Conservation (phyloP, 2,329 filamentous ascomycete species). For the Pochonia chlamydosporia region DNA sequence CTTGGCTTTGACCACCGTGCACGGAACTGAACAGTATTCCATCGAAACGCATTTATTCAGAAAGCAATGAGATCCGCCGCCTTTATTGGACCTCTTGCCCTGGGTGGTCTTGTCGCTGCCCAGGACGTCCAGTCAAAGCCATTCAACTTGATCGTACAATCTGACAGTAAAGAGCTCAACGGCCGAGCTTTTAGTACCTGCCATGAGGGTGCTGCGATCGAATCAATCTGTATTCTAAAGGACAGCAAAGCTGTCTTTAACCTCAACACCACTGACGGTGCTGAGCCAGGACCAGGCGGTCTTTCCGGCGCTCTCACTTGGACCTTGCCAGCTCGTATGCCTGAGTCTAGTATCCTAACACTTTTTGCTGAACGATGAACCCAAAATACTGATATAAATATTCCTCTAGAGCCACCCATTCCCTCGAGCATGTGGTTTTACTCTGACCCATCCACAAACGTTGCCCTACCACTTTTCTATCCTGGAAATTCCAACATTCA, state of each 20-base stretch:
- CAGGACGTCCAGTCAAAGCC: conserved; percentile 15
- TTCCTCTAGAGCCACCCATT: background rate
- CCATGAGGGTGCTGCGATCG: conserved; percentile 16
- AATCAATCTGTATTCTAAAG: conserved; percentile 12
- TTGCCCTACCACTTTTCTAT: conserved; percentile 14
- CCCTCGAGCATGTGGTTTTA: conserved; percentile 12
- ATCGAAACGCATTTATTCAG: background rate
- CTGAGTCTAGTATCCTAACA: background rate
- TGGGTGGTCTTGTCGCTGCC: conserved; percentile 7
- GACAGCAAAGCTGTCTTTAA: conserved; percentile 4
- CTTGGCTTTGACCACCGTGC: too few relatives aligned
- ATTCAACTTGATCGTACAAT: conserved; percentile 14
- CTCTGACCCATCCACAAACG: conserved; percentile 16
- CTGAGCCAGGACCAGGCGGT: conserved; percentile 5
- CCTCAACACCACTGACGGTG: conserved; percentile 14
- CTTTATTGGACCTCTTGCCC: conserved; percentile 1
- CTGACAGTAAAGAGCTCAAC: conserved; percentile 11
- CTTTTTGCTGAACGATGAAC: background rate
- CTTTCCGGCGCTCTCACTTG: conserved; percentile 9
- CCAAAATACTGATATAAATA: too few relatives aligned
- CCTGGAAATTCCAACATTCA: conserved; percentile 14
- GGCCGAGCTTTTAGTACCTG: conserved; percentile 11
- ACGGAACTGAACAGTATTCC: too few relatives aligned
- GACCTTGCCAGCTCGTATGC: conserved; percentile 7
- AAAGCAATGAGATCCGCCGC: conserved; percentile 11